A percentile compares a stretch with the other conserved stretches of the same genome.
Conservation (phyloP, 331 rosid genomes). For the Erythrophleum ivorense region DNA sequence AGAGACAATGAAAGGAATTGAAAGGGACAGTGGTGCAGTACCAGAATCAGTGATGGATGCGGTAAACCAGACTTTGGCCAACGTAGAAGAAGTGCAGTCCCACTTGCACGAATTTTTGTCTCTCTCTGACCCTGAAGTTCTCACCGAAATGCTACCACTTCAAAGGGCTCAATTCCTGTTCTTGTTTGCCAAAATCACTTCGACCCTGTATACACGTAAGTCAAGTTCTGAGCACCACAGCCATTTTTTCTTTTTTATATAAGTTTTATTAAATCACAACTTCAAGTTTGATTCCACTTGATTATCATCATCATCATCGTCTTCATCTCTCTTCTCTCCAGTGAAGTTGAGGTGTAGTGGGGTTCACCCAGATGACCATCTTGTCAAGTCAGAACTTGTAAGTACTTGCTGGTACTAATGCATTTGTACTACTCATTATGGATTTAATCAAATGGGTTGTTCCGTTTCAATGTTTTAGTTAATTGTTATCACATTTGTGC, state of each 20-base stretch:
- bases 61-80: constrained; percentile 57
- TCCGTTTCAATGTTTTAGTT: not conserved
- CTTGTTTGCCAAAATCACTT: constrained; percentile 66
- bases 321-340: constrained; percentile 43
- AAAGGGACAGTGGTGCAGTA: constrained; percentile 49
- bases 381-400: constrained; percentile 84
- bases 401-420: constrained; percentile 44
- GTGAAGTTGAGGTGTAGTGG: constrained; percentile 88
- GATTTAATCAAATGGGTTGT: not conserved
- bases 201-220: constrained; percentile 70
- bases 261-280: not conserved
- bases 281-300: constrained; percentile 2
- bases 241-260: not conserved
- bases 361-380: constrained; percentile 73
- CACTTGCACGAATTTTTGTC: constrained; percentile 60
- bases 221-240: not conserved
- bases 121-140: constrained; percentile 65
- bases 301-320: not conserved
- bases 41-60: constrained; percentile 76
- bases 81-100: constrained; percentile 54
- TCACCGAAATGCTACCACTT: constrained; percentile 75
- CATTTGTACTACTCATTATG: constrained; percentile 14
- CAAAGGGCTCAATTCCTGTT: constrained; percentile 84
- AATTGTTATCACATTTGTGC: not conserved
- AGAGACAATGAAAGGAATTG: constrained; percentile 55